Evolutionary conservation across 2,329 filamentous ascomycete species (phyloP).

Genomic region (Nemania serpens): DNA sequence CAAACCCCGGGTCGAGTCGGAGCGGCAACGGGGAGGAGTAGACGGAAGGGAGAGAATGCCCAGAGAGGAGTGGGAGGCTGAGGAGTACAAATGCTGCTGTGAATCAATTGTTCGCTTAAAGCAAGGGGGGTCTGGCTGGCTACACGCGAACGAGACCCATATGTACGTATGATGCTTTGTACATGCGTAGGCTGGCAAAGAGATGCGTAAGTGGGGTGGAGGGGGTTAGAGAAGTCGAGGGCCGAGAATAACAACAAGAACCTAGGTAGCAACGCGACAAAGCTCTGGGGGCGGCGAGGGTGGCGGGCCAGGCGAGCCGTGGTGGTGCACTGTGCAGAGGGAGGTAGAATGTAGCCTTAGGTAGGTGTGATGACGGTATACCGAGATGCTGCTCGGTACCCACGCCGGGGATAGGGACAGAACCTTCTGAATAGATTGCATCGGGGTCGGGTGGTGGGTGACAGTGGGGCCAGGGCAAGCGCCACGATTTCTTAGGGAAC

Average conservation of each 20-base stretch:
- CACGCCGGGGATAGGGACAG: neutral
- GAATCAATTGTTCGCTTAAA: constrained; percentile 16
- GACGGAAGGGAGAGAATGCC: neutral
- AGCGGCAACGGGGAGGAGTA: neutral
- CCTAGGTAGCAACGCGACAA: constrained; percentile 17
- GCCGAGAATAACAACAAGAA: neutral
- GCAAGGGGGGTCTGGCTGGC: constrained; percentile 4
- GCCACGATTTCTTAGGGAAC: constrained; percentile 7
- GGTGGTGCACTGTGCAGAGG: neutral
- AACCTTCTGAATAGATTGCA: no score
- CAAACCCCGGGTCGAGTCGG: constrained; percentile 5
- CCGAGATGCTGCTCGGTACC: no score
- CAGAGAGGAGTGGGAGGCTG: neutral
- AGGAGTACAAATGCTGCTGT: neutral
- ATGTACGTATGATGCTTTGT: constrained; percentile 5
- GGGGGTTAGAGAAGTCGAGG: neutral
- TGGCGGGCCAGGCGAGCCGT: constrained; percentile 20
- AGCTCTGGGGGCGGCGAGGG: constrained; percentile 6
- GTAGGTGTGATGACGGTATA: no score
- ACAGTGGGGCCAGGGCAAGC: constrained; percentile 13
- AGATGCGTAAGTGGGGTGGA: neutral
- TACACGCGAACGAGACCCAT: neutral
- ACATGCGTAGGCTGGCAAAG: neutral
- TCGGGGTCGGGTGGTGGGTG: no score
- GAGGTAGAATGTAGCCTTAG: no score